Conservation (phyloP, 2,329 filamentous ascomycete species). For the Neonectria coccinea region DNA sequence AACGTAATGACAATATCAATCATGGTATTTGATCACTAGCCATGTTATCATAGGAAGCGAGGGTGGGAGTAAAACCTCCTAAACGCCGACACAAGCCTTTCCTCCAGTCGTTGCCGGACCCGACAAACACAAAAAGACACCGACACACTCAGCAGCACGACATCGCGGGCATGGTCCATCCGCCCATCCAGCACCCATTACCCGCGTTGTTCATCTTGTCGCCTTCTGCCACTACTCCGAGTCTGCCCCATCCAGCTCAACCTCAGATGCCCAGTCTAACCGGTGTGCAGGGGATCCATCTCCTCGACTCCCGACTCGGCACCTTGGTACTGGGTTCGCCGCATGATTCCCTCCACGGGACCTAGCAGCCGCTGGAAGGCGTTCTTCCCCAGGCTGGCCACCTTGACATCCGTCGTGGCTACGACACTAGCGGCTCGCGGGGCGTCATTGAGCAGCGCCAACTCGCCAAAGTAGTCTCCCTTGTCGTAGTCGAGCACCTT, state of each 20-base stretch:
- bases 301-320: slow-evolving; percentile 73
- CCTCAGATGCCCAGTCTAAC: slow-evolving; percentile 33
- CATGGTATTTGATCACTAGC: slow-evolving; percentile 53
- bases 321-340: slow-evolving; percentile 75
- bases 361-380: slow-evolving; percentile 95
- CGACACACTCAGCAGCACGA: slow-evolving; percentile 25
- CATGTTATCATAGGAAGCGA: slow-evolving; percentile 51
- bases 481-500: slow-evolving; percentile 86
- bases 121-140: slow-evolving; percentile 28
- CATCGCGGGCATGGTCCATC: slow-evolving; percentile 24
- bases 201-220: slow-evolving; percentile 12
- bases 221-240: slow-evolving; percentile 8
- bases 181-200: slow-evolving; percentile 25
- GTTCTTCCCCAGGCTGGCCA: slow-evolving; percentile 90
- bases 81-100: slow-evolving; percentile 44
- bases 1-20: slow-evolving; percentile 37
- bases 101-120: slow-evolving; percentile 37
- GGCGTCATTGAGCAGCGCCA: slow-evolving; percentile 92
- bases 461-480: slow-evolving; percentile 96
- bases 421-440: slow-evolving; percentile 91
- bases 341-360: slow-evolving; percentile 94
- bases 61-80: slow-evolving; percentile 47
- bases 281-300: slow-evolving; percentile 71
- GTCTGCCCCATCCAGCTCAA: neutral
- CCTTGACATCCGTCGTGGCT: slow-evolving; percentile 88